phyloP scores from a whole-genome alignment of 495 filamentous ascomycete species.

The Pyrenopolyporus hunteri region DNA sequence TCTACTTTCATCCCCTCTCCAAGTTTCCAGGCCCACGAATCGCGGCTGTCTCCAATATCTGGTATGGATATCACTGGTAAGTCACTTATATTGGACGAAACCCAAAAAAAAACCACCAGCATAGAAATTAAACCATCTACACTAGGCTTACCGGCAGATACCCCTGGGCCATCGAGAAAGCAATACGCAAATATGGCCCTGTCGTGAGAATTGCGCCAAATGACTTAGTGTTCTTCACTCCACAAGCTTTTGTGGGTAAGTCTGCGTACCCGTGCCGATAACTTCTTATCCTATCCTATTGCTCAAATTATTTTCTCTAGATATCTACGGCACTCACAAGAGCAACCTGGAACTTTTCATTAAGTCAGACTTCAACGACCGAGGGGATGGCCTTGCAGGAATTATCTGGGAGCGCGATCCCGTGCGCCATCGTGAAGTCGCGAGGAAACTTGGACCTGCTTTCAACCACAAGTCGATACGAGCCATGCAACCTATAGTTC shows the following conservation, averaged over 20 bases:
- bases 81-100: no score
- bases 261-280: not conserved
- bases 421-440: conserved; percentile 18
- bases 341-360: conserved; percentile 23
- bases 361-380: conserved; percentile 22
- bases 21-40: conserved; percentile 53
- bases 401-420: conserved; percentile 34
- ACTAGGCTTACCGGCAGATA: conserved; percentile 19
- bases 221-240: conserved; percentile 46
- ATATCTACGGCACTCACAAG: conserved; percentile 20
- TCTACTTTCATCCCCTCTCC: conserved; percentile 54
- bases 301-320: conserved; percentile 3
- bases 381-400: conserved; percentile 12
- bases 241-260: conserved; percentile 24
- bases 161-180: conserved; percentile 22
- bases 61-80: conserved; percentile 35
- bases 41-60: conserved; percentile 29
- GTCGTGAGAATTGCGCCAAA: conserved; percentile 46
- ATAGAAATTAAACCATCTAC: no score
- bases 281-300: not conserved
- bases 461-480: conserved; percentile 28
- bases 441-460: conserved; percentile 26
- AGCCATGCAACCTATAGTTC: conserved; percentile 26
- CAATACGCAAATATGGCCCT: conserved; percentile 34
- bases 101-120: no score